Conservation (phyloP, 331 rosid genomes). For the Acacia pycnantha region DNA sequence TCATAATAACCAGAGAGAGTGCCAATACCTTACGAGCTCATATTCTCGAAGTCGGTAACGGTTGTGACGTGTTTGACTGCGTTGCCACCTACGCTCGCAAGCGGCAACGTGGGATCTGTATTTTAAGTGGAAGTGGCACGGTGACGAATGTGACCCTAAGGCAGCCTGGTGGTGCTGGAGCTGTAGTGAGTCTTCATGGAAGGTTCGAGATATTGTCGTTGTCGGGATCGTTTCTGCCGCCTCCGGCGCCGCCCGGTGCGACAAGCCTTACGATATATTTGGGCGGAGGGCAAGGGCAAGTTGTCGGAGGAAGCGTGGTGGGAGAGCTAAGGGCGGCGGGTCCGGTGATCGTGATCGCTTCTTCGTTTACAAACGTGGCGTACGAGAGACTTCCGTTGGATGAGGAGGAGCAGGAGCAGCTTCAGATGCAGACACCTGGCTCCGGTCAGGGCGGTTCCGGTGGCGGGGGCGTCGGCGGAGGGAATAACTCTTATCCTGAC, state of each 20-base stretch:
- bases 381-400: conserved; percentile 86
- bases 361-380: conserved; percentile 91
- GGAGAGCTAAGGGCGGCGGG: conserved; percentile 88
- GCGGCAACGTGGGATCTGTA: conserved; percentile 96
- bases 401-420: conserved; percentile 54
- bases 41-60: conserved; percentile 76
- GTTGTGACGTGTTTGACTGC: conserved; percentile 83
- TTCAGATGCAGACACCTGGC: conserved; percentile 50
- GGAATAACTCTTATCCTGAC: conserved; percentile 61
- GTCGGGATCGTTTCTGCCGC: conserved; percentile 86
- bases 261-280: conserved; percentile 76
- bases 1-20: conserved; percentile 85
- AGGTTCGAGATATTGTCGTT: conserved; percentile 89
- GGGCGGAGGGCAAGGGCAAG: conserved; percentile 95
- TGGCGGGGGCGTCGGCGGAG: conserved; percentile 12
- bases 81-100: conserved; percentile 85
- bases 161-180: conserved; percentile 79
- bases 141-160: conserved; percentile 81
- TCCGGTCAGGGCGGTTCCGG: conserved; percentile 42
- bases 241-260: conserved; percentile 96
- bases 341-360: conserved; percentile 84
- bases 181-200: conserved; percentile 76
- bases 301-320: conserved; percentile 86
- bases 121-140: conserved; percentile 82
- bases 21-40: conserved; percentile 94